Base-by-base conservation (phyloP, 2,329 filamentous ascomycete species). In the Gliomastix tumulicola region DNA sequence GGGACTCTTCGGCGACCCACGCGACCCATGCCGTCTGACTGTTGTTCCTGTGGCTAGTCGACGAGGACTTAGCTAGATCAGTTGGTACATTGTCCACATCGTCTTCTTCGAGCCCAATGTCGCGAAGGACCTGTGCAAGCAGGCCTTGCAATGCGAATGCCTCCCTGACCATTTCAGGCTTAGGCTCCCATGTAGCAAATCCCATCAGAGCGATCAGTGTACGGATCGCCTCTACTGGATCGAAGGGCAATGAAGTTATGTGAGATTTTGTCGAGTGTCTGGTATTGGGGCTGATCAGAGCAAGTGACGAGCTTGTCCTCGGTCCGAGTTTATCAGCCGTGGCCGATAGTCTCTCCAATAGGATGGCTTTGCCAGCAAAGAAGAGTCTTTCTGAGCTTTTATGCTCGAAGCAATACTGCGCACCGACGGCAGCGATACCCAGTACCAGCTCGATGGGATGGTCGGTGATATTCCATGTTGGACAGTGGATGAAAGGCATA, bases 331-430 rank as follows among this genome's bases (percentile, higher is more conserved):
- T 44, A 7, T 45, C 46, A 2, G 38, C 41, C 13, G 50, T 46
- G 4, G 45, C 47, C 0, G 38, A 34, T 3, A 63, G 34, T 6
- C 53, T 44, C n/a, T 60, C 52, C 36, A 59, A 32, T 0, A 60
- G 21, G 2, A 63, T 43, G 0, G 55, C 44, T 35, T 56, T 59
- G 0, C 50, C 56, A 2, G 55, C 51, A 6, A 49, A 44, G 30
- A 63, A 63, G 0, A 63, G 30, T 2, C 49, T 46, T n/a, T 59
- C 54, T 1, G 59, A 58, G 11, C 48, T 53, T 2, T 49, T 51
- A 4, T 54, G 51, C 41, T 63, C 60, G 19, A 62, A 61, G 16
- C 57, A 59, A 36, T 62, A 62, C 42, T 63, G 59, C 0, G 60
- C 57, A 0, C 58, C 59, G 4, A 63, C 46, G 0, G 59, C 49